Evolutionary conservation across 1,284 basidiomycete genomes (phyloP), one percentile per base, ranked within the genome.

Genomic region (Fomitiporia mediterranea): DNA sequence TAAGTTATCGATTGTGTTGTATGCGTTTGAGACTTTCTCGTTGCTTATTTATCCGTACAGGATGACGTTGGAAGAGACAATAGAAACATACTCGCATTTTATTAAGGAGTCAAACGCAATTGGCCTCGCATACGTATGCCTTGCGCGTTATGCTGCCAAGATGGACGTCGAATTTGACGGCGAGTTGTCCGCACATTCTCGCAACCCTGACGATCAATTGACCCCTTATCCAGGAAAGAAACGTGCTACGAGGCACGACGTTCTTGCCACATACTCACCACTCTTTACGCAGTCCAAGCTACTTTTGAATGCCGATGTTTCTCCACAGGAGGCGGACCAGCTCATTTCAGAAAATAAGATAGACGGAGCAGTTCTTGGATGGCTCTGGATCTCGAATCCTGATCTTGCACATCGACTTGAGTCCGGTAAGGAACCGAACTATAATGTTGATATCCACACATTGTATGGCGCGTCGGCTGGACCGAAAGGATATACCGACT

Each of bases 41-140:
- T 30, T 25, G 21, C 23, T 21, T 6, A 43, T 43, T 21, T 2
- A 19, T 15, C 15, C 25, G 3, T 6, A 1, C 30, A 74, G 73
- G 6, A 77, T 76, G 74, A 70, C 74, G 0, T 63, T 76, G 7
- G 62, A 72, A 43, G 74, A 76, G n/a, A 72, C 74, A 9, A 53
- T 75, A 35, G 71, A 72, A 2, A 76, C 74, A 0, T 76, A 60
- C 64, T 65, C 64, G 2, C 70, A 76, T 62, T 71, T 72, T 62
- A 61, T 77, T 42, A 59, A 63, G 4, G 69, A 75, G 59, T 69
- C 69, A 4, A 72, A 75, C 57, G 71, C 72, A 35, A 62, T 75
- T 4, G 64, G 65, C 3, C 61, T 75, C 7, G 62, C 72, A 0
- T 75, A 74, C 58, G 67, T 76, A 37, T 62, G 62, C 6, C 64